These are phyloP conservation scores for Raphanus sativus DNA, from an alignment of 345 rosid genomes.

Conservation along the genomic window DNA sequence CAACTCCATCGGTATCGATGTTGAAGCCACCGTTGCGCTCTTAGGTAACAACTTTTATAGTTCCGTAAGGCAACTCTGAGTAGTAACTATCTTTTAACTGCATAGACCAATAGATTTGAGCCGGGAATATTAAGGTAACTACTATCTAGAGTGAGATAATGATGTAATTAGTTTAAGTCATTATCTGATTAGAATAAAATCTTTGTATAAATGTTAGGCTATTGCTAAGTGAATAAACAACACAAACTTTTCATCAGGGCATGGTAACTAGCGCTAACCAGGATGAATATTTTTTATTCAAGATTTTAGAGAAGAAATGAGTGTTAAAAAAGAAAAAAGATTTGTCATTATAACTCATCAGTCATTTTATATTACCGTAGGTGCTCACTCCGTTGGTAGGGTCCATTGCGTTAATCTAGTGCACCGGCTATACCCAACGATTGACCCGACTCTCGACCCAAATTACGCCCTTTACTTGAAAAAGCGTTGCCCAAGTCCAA, in stretches of 20 bases:
- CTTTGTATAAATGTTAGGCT: no score
- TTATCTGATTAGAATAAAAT: no score
- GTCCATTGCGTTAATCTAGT: slow-evolving; percentile 78
- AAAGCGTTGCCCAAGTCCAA: slow-evolving; percentile 59
- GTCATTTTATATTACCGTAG: slow-evolving; percentile 33
- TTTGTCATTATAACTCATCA: not conserved
- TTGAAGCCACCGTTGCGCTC: slow-evolving; percentile 69
- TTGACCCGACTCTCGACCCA: slow-evolving; percentile 69
- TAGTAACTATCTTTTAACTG: not conserved
- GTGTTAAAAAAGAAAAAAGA: not conserved
- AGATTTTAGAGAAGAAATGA: not conserved
- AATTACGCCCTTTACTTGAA: slow-evolving; percentile 65
- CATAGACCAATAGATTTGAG: not conserved
- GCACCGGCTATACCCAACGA: slow-evolving; percentile 66
- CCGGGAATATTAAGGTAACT: not conserved
- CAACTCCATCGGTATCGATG: slow-evolving; percentile 58
- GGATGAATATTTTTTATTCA: not conserved
- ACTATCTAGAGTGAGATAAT: no score
- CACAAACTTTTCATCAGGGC: no score
- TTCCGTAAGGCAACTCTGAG: not conserved
- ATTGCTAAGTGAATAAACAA: no score
- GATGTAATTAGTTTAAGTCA: no score
- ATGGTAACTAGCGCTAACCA: not conserved
- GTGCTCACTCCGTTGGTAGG: slow-evolving; percentile 85
- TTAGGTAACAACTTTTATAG: slow-evolving; percentile 46